Evolutionary conservation across 2,329 filamentous ascomycete genomes (phyloP), one percentile per base, ranked within the genome.

Genomic region (Penicillium brasilianum): DNA sequence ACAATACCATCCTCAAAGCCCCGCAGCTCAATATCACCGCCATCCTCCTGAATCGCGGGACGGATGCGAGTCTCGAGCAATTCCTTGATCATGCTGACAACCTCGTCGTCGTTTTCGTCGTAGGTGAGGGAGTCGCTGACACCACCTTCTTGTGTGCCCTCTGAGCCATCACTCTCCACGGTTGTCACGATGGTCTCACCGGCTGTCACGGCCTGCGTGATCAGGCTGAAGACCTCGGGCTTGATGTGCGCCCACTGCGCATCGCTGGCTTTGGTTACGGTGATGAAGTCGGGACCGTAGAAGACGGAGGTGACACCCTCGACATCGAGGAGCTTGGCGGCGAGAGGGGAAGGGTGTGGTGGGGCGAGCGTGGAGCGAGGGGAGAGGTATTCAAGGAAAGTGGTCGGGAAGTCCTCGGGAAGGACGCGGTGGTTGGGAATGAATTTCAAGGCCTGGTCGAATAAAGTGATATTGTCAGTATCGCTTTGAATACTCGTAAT

Each of bases 51-150:
- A 65, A 99, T 99, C 0, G 94, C 91, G 0, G 95, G 95, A 46
- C 95, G 86, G 72, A 99, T 97, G 64, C 95, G 85, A 28, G 95
- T 99, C 79, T 99, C 95, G 37, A 99, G 83, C 34, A 99, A 82
- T 80, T 99, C 95, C 81, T 98, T 97, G 80, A 99, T 98, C 95
- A 98, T 98, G 61, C 92, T 90, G 9, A 99, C 90, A 11, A 97
- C 92, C 79, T 99, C 95, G 67, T 89, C 90, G 75, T 99, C 95
- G 64, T 96, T 89, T 74, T 97, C 93, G 70, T 94, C 88, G 76
- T 94, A 97, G 22, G 87, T 87, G 55, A 97, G 81, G 62, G 87
- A 90, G 71, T 96, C 92, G 63, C 86, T 85, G 64, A 82, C 82
- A 48, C 79, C 64, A 46, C 79, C 64, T 70, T 79, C 63, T 80